A percentile compares a stretch with the other conserved stretches of the same genome.
Conservation (phyloP, 495 filamentous ascomycete genomes). For the Aspergillus taichungensis region DNA sequence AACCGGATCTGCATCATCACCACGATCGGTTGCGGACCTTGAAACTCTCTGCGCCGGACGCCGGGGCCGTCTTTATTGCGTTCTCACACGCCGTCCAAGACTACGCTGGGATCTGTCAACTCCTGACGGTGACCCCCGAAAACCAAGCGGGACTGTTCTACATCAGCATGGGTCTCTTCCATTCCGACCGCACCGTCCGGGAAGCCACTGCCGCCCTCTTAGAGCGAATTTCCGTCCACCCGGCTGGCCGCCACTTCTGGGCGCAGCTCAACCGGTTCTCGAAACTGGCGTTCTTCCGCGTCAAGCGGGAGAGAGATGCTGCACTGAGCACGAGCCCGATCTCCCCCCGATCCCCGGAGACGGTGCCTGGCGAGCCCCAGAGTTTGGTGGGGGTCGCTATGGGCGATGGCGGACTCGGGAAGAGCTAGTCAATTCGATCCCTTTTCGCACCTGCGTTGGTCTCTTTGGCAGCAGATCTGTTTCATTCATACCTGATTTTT, state of each 20-base stretch:
- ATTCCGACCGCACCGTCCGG: conserved; percentile 72
- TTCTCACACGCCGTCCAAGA: conserved; percentile 66
- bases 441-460: no score
- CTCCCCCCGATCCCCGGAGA: neutral
- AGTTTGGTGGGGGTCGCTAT: conserved; percentile 34
- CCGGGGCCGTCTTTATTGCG: conserved; percentile 71
- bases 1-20: conserved; percentile 80
- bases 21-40: conserved; percentile 80
- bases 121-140: conserved; percentile 80
- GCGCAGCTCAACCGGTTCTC: conserved; percentile 74
- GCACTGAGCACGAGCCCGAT: conserved; percentile 11
- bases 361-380: conserved; percentile 20
- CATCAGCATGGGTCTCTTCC: conserved; percentile 85
- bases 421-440: no score
- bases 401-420: conserved; percentile 9
- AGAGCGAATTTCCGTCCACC: conserved; percentile 73
- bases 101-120: conserved; percentile 82
- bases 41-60: conserved; percentile 60
- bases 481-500: no score
- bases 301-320: conserved; percentile 54
- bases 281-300: conserved; percentile 66
- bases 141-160: conserved; percentile 88
- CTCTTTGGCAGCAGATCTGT: no score
- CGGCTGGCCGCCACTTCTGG: conserved; percentile 93
- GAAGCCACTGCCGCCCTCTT: conserved; percentile 69